Percentiles rank a stretch among this genome's conserved stretches.
Conservation (phyloP, 192 early-diverging fungal genomes). For the Pilaira anomala region DNA sequence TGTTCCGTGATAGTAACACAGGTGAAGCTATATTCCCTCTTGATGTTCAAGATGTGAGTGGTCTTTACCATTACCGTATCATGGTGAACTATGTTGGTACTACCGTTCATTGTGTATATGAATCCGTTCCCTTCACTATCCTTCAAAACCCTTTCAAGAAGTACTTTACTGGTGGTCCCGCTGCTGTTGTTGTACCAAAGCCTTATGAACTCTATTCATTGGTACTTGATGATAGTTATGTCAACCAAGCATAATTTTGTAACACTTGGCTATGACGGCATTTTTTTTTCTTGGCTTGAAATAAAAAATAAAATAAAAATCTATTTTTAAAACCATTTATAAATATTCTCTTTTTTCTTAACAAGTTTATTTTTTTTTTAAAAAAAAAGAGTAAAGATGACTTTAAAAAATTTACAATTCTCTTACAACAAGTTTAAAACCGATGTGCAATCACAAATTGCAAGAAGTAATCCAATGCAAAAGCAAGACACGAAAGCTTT, state of each 20-base stretch:
- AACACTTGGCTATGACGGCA: no score
- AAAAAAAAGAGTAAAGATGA: no score
- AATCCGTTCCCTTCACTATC: conserved; percentile 37
- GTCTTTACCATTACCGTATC: conserved; percentile 37
- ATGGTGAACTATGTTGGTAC: conserved; percentile 36
- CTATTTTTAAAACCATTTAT: not conserved
- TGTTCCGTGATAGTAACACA: conserved; percentile 23
- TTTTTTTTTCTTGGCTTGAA: no score
- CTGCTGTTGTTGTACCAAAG: not conserved
- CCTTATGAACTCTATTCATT: not conserved
- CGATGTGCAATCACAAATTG: conserved; percentile 31
- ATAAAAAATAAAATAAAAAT: no score
- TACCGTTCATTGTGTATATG: conserved; percentile 30
- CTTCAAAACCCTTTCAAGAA: conserved; percentile 24
- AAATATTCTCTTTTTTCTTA: not conserved
- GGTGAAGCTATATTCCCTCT: conserved; percentile 21
- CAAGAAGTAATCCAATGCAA: conserved; percentile 29
- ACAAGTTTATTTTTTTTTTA: not conserved
- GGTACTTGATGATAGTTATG: not conserved
- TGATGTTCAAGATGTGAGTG: conserved; percentile 24
- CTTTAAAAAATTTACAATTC: conserved; percentile 34
- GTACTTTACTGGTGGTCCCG: conserved; percentile 10
- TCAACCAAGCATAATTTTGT: no score
- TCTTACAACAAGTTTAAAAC: conserved; percentile 26
- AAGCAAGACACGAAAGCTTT: conserved; percentile 35